Percentiles rank a stretch among this genome's conserved stretches.
Evolutionary conservation across 1,284 basidiomycete species (phyloP).

Genomic region (Irpex sp.): DNA sequence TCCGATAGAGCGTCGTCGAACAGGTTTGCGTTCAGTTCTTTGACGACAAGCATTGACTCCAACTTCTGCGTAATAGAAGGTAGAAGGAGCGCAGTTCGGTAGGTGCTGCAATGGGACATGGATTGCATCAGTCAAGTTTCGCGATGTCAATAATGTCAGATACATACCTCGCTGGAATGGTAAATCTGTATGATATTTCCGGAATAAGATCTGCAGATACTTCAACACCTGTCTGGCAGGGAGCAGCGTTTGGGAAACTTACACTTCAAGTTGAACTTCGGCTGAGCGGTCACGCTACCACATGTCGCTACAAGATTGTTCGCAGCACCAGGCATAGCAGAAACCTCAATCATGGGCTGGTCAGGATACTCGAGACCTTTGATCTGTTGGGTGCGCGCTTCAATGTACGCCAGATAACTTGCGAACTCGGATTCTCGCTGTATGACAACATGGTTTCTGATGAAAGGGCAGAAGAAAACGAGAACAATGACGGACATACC

Average conservation of each 20-base stretch:
- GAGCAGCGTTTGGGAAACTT: conserved; percentile 13
- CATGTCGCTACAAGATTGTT: conserved; percentile 50
- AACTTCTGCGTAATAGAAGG: conserved; percentile 70
- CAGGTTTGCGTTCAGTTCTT: conserved; percentile 69
- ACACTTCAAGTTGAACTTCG: conserved; percentile 53
- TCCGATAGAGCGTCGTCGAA: conserved; percentile 62
- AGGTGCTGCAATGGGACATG: conserved; percentile 40
- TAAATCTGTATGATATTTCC: conserved; percentile 68
- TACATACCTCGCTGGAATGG: conserved; percentile 66
- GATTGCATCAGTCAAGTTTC: background rate
- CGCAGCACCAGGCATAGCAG: conserved; percentile 41
- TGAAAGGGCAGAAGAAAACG: too few species aligned
- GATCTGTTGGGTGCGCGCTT: conserved; percentile 55
- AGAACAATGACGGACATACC: background rate
- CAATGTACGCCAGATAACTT: conserved; percentile 64
- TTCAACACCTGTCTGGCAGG: background rate
- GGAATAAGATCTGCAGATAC: conserved; percentile 63
- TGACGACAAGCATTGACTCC: conserved; percentile 68
- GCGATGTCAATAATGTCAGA: background rate
- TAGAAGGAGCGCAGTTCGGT: conserved; percentile 61
- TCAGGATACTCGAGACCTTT: conserved; percentile 53
- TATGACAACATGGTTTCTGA: too few species aligned
- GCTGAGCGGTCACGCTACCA: conserved; percentile 32
- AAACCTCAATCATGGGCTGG: conserved; percentile 73
- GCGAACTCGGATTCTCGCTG: conserved; percentile 57